These are phyloP conservation scores for Colletotrichum agaves DNA, from an alignment of 2,329 filamentous ascomycete genomes.

Conservation along the genomic window DNA sequence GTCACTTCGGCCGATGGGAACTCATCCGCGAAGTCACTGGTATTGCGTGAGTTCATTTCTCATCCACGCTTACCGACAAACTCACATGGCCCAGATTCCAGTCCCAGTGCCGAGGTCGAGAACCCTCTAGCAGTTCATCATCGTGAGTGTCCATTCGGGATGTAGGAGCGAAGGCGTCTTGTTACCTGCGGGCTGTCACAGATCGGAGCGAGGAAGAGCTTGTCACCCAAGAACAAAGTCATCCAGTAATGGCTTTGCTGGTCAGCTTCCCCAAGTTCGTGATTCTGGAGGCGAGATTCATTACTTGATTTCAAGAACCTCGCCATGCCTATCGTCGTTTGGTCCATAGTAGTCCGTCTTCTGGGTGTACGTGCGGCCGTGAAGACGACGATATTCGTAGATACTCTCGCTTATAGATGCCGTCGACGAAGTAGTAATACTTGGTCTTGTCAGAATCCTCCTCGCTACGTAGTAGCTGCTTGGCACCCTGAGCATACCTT, in stretches of 20 bases:
- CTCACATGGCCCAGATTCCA: conserved; percentile 56
- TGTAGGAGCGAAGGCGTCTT: no score
- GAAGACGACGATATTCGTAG: conserved; percentile 2
- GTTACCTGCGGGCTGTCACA: conserved; percentile 18
- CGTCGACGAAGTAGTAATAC: neutral
- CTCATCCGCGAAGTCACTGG: conserved; percentile 59
- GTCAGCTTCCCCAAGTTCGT: no score
- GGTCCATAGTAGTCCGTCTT: conserved; percentile 43
- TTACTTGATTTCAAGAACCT: conserved; percentile 40
- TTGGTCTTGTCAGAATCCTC: neutral
- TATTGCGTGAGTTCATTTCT: neutral
- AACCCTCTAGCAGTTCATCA: conserved; percentile 45
- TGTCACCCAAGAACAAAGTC: conserved; percentile 40
- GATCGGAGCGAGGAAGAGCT: conserved; percentile 35
- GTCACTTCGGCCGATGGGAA: conserved; percentile 56
- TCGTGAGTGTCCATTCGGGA: no score
- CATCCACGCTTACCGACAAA: neutral
- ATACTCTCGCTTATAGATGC: neutral
- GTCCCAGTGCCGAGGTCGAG: conserved; percentile 56
- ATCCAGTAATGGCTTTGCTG: conserved; percentile 40
- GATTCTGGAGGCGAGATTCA: neutral
- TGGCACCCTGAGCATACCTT: neutral
- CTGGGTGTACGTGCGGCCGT: conserved; percentile 4
- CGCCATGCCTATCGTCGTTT: conserved; percentile 43
- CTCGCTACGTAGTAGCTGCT: neutral